A percentile compares a stretch with the other conserved stretches of the same genome.
phyloP scores from a whole-genome alignment of 129 eudicot genomes.

The Artemisia argyi region DNA sequence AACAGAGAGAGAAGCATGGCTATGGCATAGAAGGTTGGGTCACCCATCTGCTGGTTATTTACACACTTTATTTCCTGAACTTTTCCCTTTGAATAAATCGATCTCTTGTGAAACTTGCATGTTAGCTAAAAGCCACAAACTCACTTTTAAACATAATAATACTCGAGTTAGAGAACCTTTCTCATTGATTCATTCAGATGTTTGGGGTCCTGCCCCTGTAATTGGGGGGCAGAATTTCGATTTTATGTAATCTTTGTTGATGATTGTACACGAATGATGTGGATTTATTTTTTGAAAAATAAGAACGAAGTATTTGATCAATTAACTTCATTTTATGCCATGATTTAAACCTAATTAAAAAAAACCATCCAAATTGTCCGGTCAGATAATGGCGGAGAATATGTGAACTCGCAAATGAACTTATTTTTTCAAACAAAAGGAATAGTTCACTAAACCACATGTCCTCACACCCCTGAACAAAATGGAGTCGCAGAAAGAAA shows the following conservation, averaged over 20 bases:
- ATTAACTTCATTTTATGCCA: slow-evolving; percentile 1
- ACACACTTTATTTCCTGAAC: neutral
- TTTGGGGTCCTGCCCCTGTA: slow-evolving; percentile 7
- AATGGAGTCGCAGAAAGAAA: slow-evolving; percentile 4
- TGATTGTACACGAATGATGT: slow-evolving; percentile 13
- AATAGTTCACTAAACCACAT: slow-evolving; percentile 1
- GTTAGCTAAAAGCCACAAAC: slow-evolving; percentile 9
- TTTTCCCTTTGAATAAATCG: neutral
- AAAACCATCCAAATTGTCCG: neutral
- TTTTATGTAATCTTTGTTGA: neutral
- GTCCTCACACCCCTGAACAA: slow-evolving; percentile 1
- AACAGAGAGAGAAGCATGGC: slow-evolving; percentile 4
- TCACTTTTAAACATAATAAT: neutral
- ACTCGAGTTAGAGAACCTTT: neutral
- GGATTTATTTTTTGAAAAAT: slow-evolving; percentile 12
- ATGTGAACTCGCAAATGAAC: slow-evolving; percentile 3
- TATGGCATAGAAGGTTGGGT: slow-evolving; percentile 9
- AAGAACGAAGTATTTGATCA: neutral
- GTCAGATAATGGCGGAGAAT: neutral
- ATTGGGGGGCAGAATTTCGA: neutral
- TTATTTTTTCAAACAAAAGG: slow-evolving; percentile 1
- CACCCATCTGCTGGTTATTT: slow-evolving; percentile 13
- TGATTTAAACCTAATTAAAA: slow-evolving; percentile 4
- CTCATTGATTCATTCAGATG: slow-evolving; percentile 11
- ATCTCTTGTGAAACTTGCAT: neutral